Evolutionary conservation across 352 stramenopile genomes (phyloP), one percentile per base, ranked within the genome.

Genomic region (Pythium phragmitis): DNA sequence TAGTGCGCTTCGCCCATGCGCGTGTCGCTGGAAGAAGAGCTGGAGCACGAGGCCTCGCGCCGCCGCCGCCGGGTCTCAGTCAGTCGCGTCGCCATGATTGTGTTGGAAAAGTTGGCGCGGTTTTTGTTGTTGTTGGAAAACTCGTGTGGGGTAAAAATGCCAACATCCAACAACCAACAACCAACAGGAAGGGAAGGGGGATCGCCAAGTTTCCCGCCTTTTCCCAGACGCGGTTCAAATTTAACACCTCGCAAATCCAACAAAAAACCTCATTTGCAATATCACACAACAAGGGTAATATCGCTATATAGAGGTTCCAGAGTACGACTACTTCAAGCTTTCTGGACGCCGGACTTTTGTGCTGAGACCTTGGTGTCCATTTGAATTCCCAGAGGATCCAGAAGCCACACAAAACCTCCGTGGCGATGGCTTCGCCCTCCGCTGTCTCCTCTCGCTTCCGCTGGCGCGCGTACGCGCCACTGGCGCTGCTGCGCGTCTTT

Each of bases 401-500:
- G 14, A n/a, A 12, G 39, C 39, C 39, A 46, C 39, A 17, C 26
- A 30, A 30, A 30, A 30, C 26, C 26, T 30, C 37, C 37, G 33
- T 59, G 53, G 37, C 12, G 13, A 47, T 12, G 21, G 11, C 50
- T 17, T 7, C 51, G 13, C 19, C 36, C 7, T 6, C 33, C 26
- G 26, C 23, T 4, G n/a, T 37, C 14, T 28, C 28, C 28, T 13
- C 14, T 14, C 19, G 30, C 17, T 55, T 53, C 36, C 54, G 34
- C 11, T 65, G 65, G 69, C 53, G 57, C 7, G 9, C 13, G 33
- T 88, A 84, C 54, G 63, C 48, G 36, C 39, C 67, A 23, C 68
- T 89, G 26, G 78, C 70, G 34, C 62, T 67, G 47, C 51, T 92
- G 14, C 74, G 87, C 13, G 59, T 84, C 28, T 21, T 67, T 11